Evolutionary conservation across 495 filamentous ascomycete genomes (phyloP).

Genomic region (Aspergillus nidulans): DNA sequence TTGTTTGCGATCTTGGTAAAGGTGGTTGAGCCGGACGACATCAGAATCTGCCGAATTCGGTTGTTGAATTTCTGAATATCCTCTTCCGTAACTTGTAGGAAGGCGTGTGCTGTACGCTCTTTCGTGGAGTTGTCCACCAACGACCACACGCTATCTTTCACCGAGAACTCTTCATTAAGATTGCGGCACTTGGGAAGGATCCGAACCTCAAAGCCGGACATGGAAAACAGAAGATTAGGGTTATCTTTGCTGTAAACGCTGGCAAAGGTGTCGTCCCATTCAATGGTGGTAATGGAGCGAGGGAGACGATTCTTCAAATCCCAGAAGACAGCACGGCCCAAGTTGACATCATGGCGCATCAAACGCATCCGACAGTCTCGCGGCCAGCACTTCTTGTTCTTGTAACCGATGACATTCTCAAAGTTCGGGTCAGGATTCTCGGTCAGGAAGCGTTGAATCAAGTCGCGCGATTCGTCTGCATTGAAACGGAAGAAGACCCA

Average conservation of each 20-base stretch:
- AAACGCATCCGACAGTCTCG: constrained; percentile 95
- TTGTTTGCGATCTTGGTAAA: constrained; percentile 99
- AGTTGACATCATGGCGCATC: constrained; percentile 99
- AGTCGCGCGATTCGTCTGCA: constrained; percentile 89
- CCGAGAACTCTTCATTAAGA: constrained; percentile 90
- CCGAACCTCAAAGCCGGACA: constrained; percentile 97
- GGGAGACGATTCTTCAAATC: constrained; percentile 97
- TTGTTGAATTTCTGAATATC: constrained; percentile 99
- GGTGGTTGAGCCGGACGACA: constrained; percentile 97
- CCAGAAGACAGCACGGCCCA: constrained; percentile 98
- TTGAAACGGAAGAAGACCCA: constrained; percentile 97
- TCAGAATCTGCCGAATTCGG: constrained; percentile 95
- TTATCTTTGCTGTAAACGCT: constrained; percentile 99
- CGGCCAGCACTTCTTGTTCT: constrained; percentile 99
- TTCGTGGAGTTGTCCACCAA: constrained; percentile 94
- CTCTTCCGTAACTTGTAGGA: constrained; percentile 97
- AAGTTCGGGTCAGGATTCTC: constrained; percentile 99
- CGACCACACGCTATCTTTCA: constrained; percentile 98
- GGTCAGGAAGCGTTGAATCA: constrained; percentile 96
- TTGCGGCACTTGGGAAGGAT: constrained; percentile 96
- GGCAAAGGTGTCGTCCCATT: constrained; percentile 99
- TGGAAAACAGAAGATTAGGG: constrained; percentile 94
- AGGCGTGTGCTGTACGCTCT: constrained; percentile 95
- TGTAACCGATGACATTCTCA: constrained; percentile 98
- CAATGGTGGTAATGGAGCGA: constrained; percentile 90